Evolutionary conservation across 331 rosid genomes (phyloP).

Genomic region (Malus hybrid): DNA sequence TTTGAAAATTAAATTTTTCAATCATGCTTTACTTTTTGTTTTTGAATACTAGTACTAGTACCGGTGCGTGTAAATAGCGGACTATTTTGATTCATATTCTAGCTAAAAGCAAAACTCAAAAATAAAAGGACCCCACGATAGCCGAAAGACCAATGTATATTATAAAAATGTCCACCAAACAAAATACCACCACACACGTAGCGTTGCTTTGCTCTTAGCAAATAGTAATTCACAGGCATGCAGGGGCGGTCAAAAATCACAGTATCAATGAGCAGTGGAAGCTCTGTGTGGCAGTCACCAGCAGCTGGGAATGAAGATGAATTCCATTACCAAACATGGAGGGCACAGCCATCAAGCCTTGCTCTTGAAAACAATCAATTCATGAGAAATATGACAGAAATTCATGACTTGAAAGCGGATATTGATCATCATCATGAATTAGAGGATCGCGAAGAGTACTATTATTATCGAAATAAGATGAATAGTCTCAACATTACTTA

Average conservation of each 20-base stretch:
- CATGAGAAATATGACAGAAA: neutral
- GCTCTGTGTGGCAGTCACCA: constrained; percentile 1
- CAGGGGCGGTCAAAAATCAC: too few species aligned
- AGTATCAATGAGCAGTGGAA: neutral
- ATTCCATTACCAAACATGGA: constrained; percentile 5
- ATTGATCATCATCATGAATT: neutral
- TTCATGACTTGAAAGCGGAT: neutral
- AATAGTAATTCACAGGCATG: too few species aligned
- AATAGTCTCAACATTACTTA: neutral
- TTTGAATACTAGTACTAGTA: neutral
- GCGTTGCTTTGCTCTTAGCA: too few species aligned
- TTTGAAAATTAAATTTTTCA: constrained; percentile 8
- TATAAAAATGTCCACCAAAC: neutral
- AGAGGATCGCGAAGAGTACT: neutral
- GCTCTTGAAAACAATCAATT: constrained; percentile 2
- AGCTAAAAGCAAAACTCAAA: neutral
- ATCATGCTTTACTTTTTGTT: neutral
- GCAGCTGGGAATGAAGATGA: neutral
- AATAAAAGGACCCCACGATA: neutral
- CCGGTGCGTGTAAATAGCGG: constrained; percentile 1
- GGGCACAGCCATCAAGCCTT: neutral
- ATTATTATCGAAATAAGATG: neutral
- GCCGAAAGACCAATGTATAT: neutral
- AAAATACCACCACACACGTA: neutral
- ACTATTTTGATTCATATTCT: constrained; percentile 12